These are phyloP conservation scores for Pugionium dolabratum DNA, from an alignment of 345 rosid genomes.

Conservation along the genomic window DNA sequence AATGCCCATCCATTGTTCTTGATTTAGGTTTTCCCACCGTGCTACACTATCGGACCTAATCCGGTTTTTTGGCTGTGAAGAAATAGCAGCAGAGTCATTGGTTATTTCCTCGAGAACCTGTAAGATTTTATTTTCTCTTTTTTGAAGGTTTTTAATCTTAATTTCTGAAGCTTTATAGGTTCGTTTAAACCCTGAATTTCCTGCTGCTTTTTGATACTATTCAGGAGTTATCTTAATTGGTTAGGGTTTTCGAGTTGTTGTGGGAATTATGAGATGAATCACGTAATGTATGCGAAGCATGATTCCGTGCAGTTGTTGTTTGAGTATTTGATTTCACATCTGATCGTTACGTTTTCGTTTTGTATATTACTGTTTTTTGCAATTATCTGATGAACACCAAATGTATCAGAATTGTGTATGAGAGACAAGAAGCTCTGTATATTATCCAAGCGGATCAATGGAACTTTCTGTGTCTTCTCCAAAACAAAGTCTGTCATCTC, in stretches of 20 bases:
- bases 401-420: slow-evolving; percentile 37
- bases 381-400: slow-evolving; percentile 27
- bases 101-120: slow-evolving; percentile 18
- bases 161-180: slow-evolving; percentile 29
- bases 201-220: neutral
- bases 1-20: slow-evolving; percentile 26
- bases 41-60: slow-evolving; percentile 9
- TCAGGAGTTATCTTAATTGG: neutral
- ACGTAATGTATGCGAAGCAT: neutral
- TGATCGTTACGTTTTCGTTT: slow-evolving; percentile 16
- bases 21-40: slow-evolving; percentile 9
- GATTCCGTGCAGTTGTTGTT: neutral
- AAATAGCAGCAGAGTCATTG: slow-evolving; percentile 27
- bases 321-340: slow-evolving; percentile 6
- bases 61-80: slow-evolving; percentile 8
- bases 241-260: slow-evolving; percentile 13
- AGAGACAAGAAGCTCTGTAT: slow-evolving; percentile 28
- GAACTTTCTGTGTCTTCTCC: slow-evolving; percentile 74
- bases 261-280: slow-evolving; percentile 14
- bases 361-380: slow-evolving; percentile 17
- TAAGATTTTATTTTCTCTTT: slow-evolving; percentile 30
- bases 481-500: slow-evolving; percentile 58
- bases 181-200: slow-evolving; percentile 37
- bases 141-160: neutral
- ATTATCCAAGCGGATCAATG: slow-evolving; percentile 46